A percentile compares a stretch with the other conserved stretches of the same genome.
Evolutionary conservation across 2,329 filamentous ascomycete genomes (phyloP).

Genomic region (Tolypocladium ovalisporum): DNA sequence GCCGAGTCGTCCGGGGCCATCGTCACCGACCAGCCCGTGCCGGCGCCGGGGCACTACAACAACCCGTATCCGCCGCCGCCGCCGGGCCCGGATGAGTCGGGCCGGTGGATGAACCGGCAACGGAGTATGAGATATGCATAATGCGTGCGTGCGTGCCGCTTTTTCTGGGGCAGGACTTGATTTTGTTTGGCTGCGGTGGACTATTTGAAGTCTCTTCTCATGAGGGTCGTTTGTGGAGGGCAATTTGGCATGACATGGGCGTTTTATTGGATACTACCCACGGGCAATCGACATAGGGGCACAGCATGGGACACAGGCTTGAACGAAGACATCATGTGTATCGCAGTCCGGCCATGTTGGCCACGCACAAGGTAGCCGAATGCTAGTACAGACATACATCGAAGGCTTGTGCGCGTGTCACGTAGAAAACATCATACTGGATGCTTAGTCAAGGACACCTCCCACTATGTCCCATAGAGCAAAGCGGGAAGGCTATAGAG

Average conservation of each 20-base stretch:
- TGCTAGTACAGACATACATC: background rate
- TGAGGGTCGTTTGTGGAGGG: background rate
- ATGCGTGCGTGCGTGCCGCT: background rate
- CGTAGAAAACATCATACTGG: too few species aligned
- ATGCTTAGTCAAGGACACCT: too few species aligned
- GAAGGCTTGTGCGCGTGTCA: too few species aligned
- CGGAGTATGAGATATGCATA: constrained; percentile 21
- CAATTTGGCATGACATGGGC: background rate
- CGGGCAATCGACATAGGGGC: background rate
- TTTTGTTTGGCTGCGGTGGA: background rate
- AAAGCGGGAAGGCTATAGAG: background rate
- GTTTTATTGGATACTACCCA: background rate
- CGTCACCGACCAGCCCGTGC: background rate
- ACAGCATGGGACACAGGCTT: background rate
- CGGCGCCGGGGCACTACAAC: constrained; percentile 1
- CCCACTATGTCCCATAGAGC: too few species aligned
- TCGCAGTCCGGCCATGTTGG: background rate
- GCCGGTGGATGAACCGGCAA: constrained; percentile 8
- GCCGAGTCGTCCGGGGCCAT: background rate
- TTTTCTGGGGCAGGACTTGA: background rate
- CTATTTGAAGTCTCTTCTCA: background rate
- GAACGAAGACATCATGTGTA: background rate
- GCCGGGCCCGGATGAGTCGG: background rate
- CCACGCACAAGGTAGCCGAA: background rate
- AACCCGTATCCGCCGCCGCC: constrained; percentile 2